These are phyloP conservation scores for Porphyra umbilicalis DNA, from an alignment of 31 red algal species.

Conservation along the genomic window DNA sequence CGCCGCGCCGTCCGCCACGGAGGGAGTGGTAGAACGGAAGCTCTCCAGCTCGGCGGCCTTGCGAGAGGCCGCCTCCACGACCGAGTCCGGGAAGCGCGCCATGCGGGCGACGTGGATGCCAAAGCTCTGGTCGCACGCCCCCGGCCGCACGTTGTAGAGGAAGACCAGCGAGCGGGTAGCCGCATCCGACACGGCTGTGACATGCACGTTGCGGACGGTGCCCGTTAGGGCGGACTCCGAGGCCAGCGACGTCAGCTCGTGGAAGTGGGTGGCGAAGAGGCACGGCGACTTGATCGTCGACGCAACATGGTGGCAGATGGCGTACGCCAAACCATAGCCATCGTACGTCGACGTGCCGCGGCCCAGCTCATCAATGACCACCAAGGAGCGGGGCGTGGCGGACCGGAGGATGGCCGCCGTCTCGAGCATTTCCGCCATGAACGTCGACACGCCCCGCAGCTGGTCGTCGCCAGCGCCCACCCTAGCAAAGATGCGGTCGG, in stretches of 20 bases:
- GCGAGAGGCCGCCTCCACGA: slow-evolving; percentile 54
- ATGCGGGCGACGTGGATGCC: slow-evolving; percentile 95
- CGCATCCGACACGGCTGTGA: slow-evolving; percentile 50
- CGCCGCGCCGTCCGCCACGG: background rate
- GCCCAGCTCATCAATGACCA: slow-evolving; percentile 97
- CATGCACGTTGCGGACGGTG: slow-evolving; percentile 78
- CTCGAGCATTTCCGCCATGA: slow-evolving; percentile 99
- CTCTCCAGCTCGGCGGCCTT: slow-evolving; percentile 70
- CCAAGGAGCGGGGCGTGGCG: slow-evolving; percentile 69
- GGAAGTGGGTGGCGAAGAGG: slow-evolving; percentile 97
- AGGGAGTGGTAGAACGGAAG: background rate
- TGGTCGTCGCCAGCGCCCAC: slow-evolving; percentile 94
- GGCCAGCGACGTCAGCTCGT: slow-evolving; percentile 74
- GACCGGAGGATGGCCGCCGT: slow-evolving; percentile 81
- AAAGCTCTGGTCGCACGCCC: slow-evolving; percentile 89
- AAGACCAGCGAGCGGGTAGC: slow-evolving; percentile 53
- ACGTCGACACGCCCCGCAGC: slow-evolving; percentile 84
- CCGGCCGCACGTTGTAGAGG: slow-evolving; percentile 74
- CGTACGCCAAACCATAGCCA: slow-evolving; percentile 86
- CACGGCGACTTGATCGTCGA: slow-evolving; percentile 38
- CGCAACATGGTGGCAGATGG: slow-evolving; percentile 71
- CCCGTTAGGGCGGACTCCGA: slow-evolving; percentile 7
- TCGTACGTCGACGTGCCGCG: slow-evolving; percentile 87
- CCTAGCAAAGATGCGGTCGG: slow-evolving; percentile 85
- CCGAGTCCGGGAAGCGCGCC: slow-evolving; percentile 71